Conservation (phyloP, 257 asterid genomes). For the Solanum chilense region DNA sequence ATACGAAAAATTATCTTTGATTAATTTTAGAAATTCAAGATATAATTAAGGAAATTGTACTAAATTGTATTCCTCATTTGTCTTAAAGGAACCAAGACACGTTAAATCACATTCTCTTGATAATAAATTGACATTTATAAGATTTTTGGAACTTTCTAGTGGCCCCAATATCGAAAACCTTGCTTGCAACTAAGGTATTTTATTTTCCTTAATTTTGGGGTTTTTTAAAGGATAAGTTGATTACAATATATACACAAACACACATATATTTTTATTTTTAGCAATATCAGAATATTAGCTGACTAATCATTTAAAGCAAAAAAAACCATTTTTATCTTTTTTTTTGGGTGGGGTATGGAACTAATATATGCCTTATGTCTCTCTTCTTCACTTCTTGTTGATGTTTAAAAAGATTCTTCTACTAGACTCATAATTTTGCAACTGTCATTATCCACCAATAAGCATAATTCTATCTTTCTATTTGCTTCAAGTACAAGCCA, state of each 20-base stretch:
- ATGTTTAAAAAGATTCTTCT: slow-evolving; percentile 12
- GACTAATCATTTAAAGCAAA: slow-evolving; percentile 10
- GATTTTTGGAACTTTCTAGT: background rate
- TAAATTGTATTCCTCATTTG: background rate
- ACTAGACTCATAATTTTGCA: slow-evolving; percentile 3
- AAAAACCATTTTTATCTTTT: slow-evolving; percentile 17
- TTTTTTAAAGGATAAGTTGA: background rate
- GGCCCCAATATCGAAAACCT: background rate
- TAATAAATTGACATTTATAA: background rate
- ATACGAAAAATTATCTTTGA: background rate
- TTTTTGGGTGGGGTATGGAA: slow-evolving; percentile 10
- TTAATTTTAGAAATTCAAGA: background rate
- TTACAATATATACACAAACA: background rate
- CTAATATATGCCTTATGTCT: slow-evolving; percentile 20
- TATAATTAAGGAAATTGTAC: background rate
- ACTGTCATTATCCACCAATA: slow-evolving; percentile 5
- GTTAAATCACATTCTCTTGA: background rate
- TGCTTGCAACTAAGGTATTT: background rate
- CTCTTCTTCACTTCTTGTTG: slow-evolving; percentile 5
- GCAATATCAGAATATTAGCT: background rate
- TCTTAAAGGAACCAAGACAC: background rate
- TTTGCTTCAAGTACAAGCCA: slow-evolving; percentile 60
- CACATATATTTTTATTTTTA: background rate
- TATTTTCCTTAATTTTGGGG: background rate
- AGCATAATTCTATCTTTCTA: slow-evolving; percentile 33